Base-by-base conservation (phyloP, 1,284 basidiomycete genomes). In the Pseudomicrostroma phylloplanum region DNA sequence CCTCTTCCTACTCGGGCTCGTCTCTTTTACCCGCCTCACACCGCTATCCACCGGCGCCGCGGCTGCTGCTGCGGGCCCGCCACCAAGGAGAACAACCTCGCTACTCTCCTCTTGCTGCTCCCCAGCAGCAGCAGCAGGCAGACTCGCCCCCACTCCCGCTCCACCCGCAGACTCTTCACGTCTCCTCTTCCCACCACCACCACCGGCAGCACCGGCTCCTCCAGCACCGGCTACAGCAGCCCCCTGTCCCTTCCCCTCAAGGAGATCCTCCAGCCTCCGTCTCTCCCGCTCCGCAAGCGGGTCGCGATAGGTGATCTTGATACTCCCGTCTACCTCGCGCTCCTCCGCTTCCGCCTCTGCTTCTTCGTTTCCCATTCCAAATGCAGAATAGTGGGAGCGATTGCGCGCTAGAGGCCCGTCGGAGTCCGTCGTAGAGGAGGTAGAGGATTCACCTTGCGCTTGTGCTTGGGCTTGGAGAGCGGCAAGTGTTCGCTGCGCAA, bases 201-300 rank as follows among this genome's bases (percentile, higher is more conserved):
- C n/a, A n/a, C n/a, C n/a, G n/a, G n/a, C n/a, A n/a, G n/a, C n/a
- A n/a, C n/a, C n/a, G 4, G 46, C 46, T 48, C 4, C 46, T 48
- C 4, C 46, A 6, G 6, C 46, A 48, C 46, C 12, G 7, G 46
- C n/a, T n/a, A n/a, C 46, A n/a, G n/a, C 46, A n/a, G 23, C 46
- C 4, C 46, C 46, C 46, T 4, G 46, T 23, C 23, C n/a, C 12
- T 23, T n/a, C 46, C n/a, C 46, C 17, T n/a, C 46, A 7, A 48
- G 46, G 3, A 48, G 46, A 48, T 48, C 46, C 46, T 48, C 46
- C 46, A 48, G 23, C 46, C 46, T n/a, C 6, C 23, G 46, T 11
- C 46, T 48, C 46, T 48, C 46, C 46, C 46, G 3, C 46, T 48
- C 46, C 23, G n/a, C 46, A n/a, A n/a, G 46, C 46, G 46, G 46